Evolutionary conservation across 495 filamentous ascomycete genomes (phyloP), one percentile per base, ranked within the genome.

Genomic region (Hyaloscypha hepaticicola): DNA sequence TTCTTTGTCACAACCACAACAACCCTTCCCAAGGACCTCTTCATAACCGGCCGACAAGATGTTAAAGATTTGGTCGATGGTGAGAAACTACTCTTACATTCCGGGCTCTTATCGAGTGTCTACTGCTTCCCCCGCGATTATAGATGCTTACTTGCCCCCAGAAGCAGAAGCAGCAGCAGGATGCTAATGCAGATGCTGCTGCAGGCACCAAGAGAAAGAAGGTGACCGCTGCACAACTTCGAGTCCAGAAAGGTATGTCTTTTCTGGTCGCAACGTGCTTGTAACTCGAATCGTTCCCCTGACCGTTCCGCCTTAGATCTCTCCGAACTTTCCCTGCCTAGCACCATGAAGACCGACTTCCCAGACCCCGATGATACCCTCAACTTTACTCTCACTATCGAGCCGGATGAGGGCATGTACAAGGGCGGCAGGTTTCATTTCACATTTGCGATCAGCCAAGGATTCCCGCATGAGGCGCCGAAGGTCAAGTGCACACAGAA

Each of bases 21-120:
- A 53, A 1, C 48, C 24, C 50, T 21, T 53, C 50, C 25, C n/a
- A 5, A 25, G 7, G 50, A 25, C 3, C 50, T 0, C 11, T 53
- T 25, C 50, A 19, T 21, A 27, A 5, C 12, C 22, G 25, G 27
- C 64, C 63, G 74, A 64, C 86, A 92, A 77, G 70, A 99, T 99
- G 95, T 82, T 97, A 81, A 99, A 99, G 77, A 96, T 99, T 82
- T 99, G 95, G 95, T 96, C 93, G 75, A 97, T 99, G 93, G 93
- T 96, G 81, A 52, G 85, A 60, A 24, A 16, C 63, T 38, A 67
- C 31, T 27, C 8, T 49, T 49, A 34, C 59, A 7, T 25, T 33
- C 49, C 66, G 63, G 60, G 66, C 51, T 60, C 14, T 50, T 12
- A 21, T 24, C 33, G 12, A 34, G 45, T 26, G 24, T 63, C 31